Evolutionary conservation across 176 grass and related monocot genomes (phyloP), one percentile per base, ranked within the genome.

Genomic region (Rhynchospora breviuscula): DNA sequence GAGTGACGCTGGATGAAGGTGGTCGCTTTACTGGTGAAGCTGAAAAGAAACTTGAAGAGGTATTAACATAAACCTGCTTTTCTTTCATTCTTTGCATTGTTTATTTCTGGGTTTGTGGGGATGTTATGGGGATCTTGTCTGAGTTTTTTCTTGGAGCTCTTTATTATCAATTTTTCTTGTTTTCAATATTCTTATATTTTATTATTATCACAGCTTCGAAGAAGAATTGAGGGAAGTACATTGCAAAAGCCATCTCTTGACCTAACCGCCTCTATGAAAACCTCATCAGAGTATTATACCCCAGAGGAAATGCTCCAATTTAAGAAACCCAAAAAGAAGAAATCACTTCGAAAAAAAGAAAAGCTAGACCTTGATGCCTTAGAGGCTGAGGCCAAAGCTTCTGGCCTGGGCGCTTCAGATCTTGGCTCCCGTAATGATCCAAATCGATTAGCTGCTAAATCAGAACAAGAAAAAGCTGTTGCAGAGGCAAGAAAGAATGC

Each of bases 301-400:
- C 80, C 86, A 51, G 89, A 95, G 18, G 93, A 95, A 89, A 95
- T 98, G 96, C 84, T 98, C 84, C 85, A 88, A 81, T 99, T 97
- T 80, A 93, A 95, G 81, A 98, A 95, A 86, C 96, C 96, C 75
- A 99, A 95, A 91, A 98, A 99, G 86, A 99, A 99, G 89, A 99
- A 98, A 88, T 99, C 89, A 14, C 71, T 95, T 81, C 91, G 96
- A 47, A 99, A 95, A 85, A 99, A 95, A 85, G 93, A 90, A 69
- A 99, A 95, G 71, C 81, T 99, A 40, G 91, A 99, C 84, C 82
- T 95, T 51, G 93, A 99, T 90, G 93, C 88, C 1, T 67, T 99
- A 82, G 96, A 99, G 86, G 88, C 93, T 57, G 96, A 99, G 81
- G 92, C 93, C 33, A 92, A 80, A 68, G 90, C 90, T 83, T 76